phyloP scores from a whole-genome alignment of 2,329 filamentous ascomycete genomes.

The Sporothrix luriei region DNA sequence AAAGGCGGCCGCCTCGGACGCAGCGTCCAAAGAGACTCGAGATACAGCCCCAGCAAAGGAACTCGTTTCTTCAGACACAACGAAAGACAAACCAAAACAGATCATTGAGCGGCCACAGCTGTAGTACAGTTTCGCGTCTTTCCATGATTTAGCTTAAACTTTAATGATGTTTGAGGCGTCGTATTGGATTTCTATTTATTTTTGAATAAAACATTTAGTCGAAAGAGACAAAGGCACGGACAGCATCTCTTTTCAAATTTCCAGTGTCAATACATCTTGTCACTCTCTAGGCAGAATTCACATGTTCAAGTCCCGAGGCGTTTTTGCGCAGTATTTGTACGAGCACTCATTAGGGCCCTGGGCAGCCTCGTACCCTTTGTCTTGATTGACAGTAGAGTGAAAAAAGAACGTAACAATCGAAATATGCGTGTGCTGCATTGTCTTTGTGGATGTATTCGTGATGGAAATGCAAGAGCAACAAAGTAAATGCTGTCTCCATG shows the following conservation, averaged over 20 bases:
- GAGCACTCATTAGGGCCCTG: too few relatives aligned
- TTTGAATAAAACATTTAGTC: background rate
- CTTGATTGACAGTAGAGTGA: background rate
- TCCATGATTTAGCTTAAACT: background rate
- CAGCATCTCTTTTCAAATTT: background rate
- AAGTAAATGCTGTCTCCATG: conserved; percentile 12
- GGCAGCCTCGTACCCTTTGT: too few relatives aligned
- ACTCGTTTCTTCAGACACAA: background rate
- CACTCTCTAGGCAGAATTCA: background rate
- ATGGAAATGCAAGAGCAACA: background rate
- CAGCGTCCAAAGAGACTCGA: background rate
- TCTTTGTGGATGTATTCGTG: conserved; percentile 29
- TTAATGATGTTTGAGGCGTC: background rate
- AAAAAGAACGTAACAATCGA: background rate
- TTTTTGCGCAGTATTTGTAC: background rate
- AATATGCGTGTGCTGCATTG: conserved; percentile 28
- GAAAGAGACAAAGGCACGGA: background rate
- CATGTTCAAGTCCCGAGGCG: background rate
- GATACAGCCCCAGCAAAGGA: background rate
- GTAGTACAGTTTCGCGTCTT: conserved; percentile 3
- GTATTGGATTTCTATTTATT: background rate
- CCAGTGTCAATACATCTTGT: background rate
- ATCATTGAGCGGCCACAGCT: conserved; percentile 27
- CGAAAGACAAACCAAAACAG: conserved; percentile 19
- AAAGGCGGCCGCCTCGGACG: background rate